phyloP scores from a whole-genome alignment of 208 protist genomes.

The Lotmaria passim region DNA sequence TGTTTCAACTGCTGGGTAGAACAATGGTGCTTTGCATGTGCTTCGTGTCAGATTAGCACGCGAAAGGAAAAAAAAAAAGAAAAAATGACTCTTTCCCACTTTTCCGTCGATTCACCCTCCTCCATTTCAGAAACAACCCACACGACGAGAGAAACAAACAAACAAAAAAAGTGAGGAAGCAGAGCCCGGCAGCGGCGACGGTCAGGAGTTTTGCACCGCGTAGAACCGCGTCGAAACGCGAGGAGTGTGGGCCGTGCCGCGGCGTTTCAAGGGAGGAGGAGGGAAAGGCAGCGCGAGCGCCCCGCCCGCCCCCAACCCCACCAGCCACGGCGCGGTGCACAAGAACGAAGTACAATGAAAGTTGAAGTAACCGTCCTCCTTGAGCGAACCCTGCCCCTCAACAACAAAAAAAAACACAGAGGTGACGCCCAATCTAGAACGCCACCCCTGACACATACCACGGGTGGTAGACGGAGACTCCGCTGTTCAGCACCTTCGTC shows the following conservation, averaged over 20 bases:
- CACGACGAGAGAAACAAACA: background rate
- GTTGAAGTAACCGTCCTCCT: constrained; percentile 37
- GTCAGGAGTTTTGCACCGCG: constrained; percentile 15
- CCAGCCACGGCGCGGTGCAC: background rate
- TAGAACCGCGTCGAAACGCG: constrained; percentile 20
- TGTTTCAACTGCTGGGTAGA: too few relatives aligned
- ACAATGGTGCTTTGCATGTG: too few relatives aligned
- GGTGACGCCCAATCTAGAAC: constrained; percentile 2
- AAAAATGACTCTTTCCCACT: too few relatives aligned
- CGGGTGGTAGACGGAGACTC: background rate
- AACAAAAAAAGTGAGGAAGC: constrained; percentile 4
- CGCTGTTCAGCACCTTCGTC: too few relatives aligned
- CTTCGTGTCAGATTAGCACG: too few relatives aligned
- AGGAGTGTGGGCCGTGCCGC: background rate
- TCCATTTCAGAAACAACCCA: too few relatives aligned
- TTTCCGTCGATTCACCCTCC: too few relatives aligned
- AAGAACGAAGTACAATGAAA: background rate
- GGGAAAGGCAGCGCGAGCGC: background rate
- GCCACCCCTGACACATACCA: background rate
- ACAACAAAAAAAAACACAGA: constrained; percentile 16
- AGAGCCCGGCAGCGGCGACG: constrained; percentile 30
- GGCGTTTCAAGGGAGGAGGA: background rate
- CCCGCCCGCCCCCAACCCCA: too few relatives aligned
- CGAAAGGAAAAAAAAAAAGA: too few relatives aligned
- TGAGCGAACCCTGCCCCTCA: constrained; percentile 16